Evolutionary conservation across 306 rosid species (phyloP), one percentile per base, ranked within the genome.

Genomic region (Inga oerstediana): DNA sequence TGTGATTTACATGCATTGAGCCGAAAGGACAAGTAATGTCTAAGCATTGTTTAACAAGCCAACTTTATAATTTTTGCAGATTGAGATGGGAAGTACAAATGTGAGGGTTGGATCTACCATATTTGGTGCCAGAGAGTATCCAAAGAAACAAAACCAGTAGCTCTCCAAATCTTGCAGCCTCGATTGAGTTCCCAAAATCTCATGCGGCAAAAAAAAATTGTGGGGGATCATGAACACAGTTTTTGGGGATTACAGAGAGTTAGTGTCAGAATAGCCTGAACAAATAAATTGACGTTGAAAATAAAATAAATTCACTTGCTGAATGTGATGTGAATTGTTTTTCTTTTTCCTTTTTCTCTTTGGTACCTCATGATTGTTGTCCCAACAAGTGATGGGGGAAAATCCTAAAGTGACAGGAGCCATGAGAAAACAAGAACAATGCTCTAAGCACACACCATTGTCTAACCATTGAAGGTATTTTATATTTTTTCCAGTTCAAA

Each of bases 71-170:
- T 74, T 89, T 39, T 83, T 88, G 89, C 98, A 94, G 99, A 89
- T 92, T 78, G 94, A 94, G 89, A 88, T 89, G 99, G 97, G 97
- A 56, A 96, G 99, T 78, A 94, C 99, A 27, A 96, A 78, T 72
- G 98, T 96, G 85, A 93, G 99, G 85, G 65, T 93, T 65, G 99
- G 99, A 77, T 92, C 99, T 8, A 92, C 94, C 58, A 92, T 93
- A 89, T 94, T 96, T 84, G 99, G 98, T 61, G 79, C 97, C 72
- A 89, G 99, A 88, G 97, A 96, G 79, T 96, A 96, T 82, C 89
- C 91, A 51, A 86, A 46, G 65, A 92, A 92, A 87, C 80, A 88
- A 54, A 84, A 82, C 66, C 12, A 82, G 68, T 77, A 85, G 83
- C 73, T 34, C 48, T 34, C 81, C 73, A 22, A 67, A 59, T 84